Base-by-base conservation (phyloP, 306 rosid species). In the Sesbania bispinosa region DNA sequence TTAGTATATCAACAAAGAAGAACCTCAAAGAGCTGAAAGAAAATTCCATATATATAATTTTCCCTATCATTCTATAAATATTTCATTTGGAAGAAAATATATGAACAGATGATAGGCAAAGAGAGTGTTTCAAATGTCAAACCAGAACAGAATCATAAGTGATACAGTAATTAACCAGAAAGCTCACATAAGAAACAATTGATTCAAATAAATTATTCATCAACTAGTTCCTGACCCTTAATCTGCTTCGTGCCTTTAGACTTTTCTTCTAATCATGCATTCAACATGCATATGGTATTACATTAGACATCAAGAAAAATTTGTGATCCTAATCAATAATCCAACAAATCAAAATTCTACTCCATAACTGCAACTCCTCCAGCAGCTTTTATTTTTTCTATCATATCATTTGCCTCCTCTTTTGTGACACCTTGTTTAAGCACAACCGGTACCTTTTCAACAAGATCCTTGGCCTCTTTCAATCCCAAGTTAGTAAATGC, bases 391-490 rank as follows among this genome's bases (percentile, higher is more conserved):
- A 83, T 53, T 72, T 83, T 83, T 76, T 71, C 84, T 43, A 79
- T 79, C 0, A 83, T 76, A 7, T 63, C 64, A 83, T 79, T 83
- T 66, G 87, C 87, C 69, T 79, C 87, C 52, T 83, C 87, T 67
- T 83, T 83, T n/a, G 87, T 76, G 66, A 79, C 41, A 6, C 87
- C 87, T 79, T 76, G 84, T 76, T 83, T 83, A 48, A 83, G 77
- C 24, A 83, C 66, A 18, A 41, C 73, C 0, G 87, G 87, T 33
- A 23, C 87, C 76, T 83, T 83, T 76, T 83, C 87, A 38, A 83
- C 84, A 21, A 83, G 87, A 75, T 83, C 87, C 67, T 83, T 83
- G 64, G 87, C 87, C 66, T 83, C 87, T 79, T 83, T 79, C 79
- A 83, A 59, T 76, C 87, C 87, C 39, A 83, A 51, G 72, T 27